Conservation (phyloP, 2,329 filamentous ascomycete species). For the Sclerotinia trifoliorum region DNA sequence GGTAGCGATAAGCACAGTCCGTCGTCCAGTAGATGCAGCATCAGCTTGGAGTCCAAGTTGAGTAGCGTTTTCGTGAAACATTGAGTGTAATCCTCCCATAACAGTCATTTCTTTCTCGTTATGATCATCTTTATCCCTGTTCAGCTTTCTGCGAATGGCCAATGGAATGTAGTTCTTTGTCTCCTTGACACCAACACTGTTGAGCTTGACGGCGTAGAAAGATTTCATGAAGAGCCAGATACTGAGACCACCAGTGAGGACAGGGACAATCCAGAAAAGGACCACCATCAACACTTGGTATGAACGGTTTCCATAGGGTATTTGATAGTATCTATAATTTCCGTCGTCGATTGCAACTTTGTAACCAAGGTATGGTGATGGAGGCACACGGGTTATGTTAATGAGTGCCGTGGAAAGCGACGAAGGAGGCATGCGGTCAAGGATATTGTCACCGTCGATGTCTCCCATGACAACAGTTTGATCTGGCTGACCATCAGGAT, state of each 20-base stretch:
- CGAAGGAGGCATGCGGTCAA: conserved; percentile 61
- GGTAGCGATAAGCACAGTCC: conserved; percentile 65
- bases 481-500: conserved; percentile 61
- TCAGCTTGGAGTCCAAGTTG: conserved; percentile 19
- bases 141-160: conserved; percentile 42
- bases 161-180: conserved; percentile 46
- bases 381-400: conserved; percentile 57
- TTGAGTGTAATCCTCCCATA: conserved; percentile 18
- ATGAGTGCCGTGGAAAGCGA: conserved; percentile 54
- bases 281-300: conserved; percentile 55
- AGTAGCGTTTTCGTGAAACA: conserved; percentile 19
- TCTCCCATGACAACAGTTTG: conserved; percentile 59
- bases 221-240: conserved; percentile 58
- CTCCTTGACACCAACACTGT: conserved; percentile 54
- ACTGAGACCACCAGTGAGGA: conserved; percentile 49
- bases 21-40: conserved; percentile 25
- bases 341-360: conserved; percentile 56
- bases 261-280: conserved; percentile 53
- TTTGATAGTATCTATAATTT: conserved; percentile 50
- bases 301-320: conserved; percentile 53
- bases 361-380: conserved; percentile 55
- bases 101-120: conserved; percentile 27
- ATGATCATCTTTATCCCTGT: conserved; percentile 27
- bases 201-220: conserved; percentile 57
- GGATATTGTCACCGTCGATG: conserved; percentile 57